phyloP scores from a whole-genome alignment of 768 basidiomycete genomes.

The Russula lepida region DNA sequence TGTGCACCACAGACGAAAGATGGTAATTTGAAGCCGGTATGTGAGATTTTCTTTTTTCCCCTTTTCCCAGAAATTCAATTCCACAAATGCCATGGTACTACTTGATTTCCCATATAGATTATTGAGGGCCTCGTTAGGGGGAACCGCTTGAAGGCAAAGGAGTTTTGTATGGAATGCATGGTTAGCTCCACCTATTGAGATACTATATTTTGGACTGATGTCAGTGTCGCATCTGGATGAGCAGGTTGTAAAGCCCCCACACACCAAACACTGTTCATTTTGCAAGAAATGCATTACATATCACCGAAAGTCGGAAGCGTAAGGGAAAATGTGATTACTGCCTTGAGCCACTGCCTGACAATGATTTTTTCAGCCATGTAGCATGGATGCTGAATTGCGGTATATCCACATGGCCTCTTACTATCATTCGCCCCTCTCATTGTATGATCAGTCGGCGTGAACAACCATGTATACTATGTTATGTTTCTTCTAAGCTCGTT shows the following conservation, averaged over 20 bases:
- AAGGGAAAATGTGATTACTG: not conserved
- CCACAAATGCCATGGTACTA: not conserved
- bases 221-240: not conserved
- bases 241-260: not conserved
- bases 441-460: not conserved
- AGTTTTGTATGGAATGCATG: conserved; percentile 5
- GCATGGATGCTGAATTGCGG: conserved; percentile 5
- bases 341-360: not conserved
- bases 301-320: not conserved
- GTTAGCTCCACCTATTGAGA: not conserved
- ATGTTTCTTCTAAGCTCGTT: not conserved
- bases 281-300: conserved; percentile 8
- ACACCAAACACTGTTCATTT: not conserved
- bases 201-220: not conserved
- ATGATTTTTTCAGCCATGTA: not conserved
- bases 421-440: not conserved
- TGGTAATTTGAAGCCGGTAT: not conserved
- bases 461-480: conserved; percentile 2
- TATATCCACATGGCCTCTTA: not conserved
- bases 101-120: not conserved
- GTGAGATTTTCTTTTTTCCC: no score
- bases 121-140: not conserved
- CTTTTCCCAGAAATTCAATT: no score
- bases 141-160: not conserved
- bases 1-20: not conserved